phyloP scores from a whole-genome alignment of 306 rosid genomes.

The Vigna hirtella region DNA sequence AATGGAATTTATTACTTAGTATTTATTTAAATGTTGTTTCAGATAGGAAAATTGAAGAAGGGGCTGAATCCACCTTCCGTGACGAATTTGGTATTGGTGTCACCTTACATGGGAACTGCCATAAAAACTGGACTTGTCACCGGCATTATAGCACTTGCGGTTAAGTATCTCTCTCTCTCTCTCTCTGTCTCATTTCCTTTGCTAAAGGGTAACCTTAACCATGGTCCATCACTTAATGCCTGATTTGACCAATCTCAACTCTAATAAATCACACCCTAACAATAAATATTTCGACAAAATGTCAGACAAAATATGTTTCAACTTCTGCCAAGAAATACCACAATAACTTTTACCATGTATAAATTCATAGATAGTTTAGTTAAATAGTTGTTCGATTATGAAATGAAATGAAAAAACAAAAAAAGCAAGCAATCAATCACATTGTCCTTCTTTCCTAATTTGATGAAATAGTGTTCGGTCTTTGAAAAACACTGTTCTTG shows the following conservation, averaged over 20 bases:
- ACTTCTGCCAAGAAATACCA: neutral
- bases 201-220: slow-evolving; percentile 10
- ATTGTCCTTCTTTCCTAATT: neutral
- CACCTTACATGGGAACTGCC: slow-evolving; percentile 65
- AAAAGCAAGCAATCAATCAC: neutral
- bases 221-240: neutral
- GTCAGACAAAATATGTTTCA: neutral
- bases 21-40: slow-evolving; percentile 29
- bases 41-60: slow-evolving; percentile 84
- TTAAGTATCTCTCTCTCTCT: slow-evolving; percentile 41
- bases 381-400: neutral
- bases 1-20: neutral
- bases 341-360: neutral
- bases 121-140: slow-evolving; percentile 74
- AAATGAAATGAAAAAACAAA: neutral
- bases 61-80: slow-evolving; percentile 80
- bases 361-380: neutral
- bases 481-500: slow-evolving; percentile 2
- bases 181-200: slow-evolving; percentile 8
- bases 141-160: slow-evolving; percentile 83
- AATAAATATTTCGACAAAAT: neutral
- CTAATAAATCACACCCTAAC: neutral
- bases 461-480: neutral
- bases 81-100: slow-evolving; percentile 66
- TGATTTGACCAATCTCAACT: neutral